These are phyloP conservation scores for Leccinum subgranulosum DNA, from an alignment of 768 basidiomycete species.

Conservation along the genomic window DNA sequence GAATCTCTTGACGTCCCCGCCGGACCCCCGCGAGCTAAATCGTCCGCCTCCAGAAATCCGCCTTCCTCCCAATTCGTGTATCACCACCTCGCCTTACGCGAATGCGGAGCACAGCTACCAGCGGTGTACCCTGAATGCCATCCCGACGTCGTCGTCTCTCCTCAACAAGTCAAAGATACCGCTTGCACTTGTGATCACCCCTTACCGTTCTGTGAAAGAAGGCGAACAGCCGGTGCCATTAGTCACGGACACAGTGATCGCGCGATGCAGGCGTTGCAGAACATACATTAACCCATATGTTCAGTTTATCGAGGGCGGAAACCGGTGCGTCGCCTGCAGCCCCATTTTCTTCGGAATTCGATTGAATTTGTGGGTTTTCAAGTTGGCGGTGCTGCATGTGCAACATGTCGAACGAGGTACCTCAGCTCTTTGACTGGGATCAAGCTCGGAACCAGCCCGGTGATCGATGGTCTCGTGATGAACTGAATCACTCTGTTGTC, in stretches of 20 bases:
- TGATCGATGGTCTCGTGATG: slow-evolving; percentile 91
- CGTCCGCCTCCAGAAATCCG: slow-evolving; percentile 86
- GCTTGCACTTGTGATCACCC: slow-evolving; percentile 83
- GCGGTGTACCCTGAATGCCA: slow-evolving; percentile 86
- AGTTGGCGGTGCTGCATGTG: slow-evolving; percentile 99
- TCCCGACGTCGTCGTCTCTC: slow-evolving; percentile 86
- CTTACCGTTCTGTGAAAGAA: slow-evolving; percentile 82
- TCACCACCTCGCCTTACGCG: slow-evolving; percentile 73
- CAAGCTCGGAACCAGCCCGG: slow-evolving; percentile 90
- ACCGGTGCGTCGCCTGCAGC: slow-evolving; percentile 52
- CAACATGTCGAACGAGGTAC: slow-evolving; percentile 96
- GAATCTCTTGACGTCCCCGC: slow-evolving; percentile 90
- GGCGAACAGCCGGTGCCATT: slow-evolving; percentile 87
- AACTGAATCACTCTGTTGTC: slow-evolving; percentile 91
- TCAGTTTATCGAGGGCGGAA: slow-evolving; percentile 96
- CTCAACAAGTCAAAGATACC: slow-evolving; percentile 90
- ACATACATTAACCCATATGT: slow-evolving; percentile 98
- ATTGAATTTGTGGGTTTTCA: slow-evolving; percentile 1
- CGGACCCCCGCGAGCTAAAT: slow-evolving; percentile 83
- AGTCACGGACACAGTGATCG: slow-evolving; percentile 90
- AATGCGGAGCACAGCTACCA: slow-evolving; percentile 92
- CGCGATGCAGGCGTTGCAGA: slow-evolving; percentile 92
- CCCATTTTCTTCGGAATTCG: background rate
- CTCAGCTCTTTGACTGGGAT: slow-evolving; percentile 98
- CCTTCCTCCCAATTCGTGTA: slow-evolving; percentile 78